phyloP scores from a whole-genome alignment of 2,329 filamentous ascomycete species.

The Epichloe hybrida region DNA sequence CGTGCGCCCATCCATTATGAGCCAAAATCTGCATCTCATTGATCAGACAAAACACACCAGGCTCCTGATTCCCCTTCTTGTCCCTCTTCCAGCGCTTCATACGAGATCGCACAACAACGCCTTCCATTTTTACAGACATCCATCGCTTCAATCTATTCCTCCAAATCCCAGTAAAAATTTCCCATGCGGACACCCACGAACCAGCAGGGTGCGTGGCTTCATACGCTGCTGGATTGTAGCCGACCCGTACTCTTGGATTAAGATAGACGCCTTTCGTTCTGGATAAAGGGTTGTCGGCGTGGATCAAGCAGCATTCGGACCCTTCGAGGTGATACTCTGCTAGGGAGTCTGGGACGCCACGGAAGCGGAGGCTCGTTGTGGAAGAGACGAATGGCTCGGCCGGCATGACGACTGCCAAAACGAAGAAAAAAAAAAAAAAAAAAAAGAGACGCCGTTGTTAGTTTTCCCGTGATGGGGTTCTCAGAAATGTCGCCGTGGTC shows the following conservation, averaged over 20 bases:
- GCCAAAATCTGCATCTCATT: conserved; percentile 49
- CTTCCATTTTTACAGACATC: conserved; percentile 16
- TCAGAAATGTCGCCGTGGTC: neutral
- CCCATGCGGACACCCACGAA: conserved; percentile 33
- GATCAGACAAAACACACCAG: conserved; percentile 39
- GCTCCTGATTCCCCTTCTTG: conserved; percentile 24
- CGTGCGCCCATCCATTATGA: conserved; percentile 45
- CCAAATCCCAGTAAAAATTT: conserved; percentile 44
- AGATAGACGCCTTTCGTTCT: conserved; percentile 44
- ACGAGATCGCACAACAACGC: conserved; percentile 24
- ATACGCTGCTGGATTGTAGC: conserved; percentile 44
- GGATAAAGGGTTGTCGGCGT: conserved; percentile 53
- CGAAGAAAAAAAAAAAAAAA: neutral
- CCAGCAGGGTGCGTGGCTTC: conserved; percentile 27
- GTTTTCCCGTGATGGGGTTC: neutral
- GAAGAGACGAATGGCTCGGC: conserved; percentile 39
- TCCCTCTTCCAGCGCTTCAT: conserved; percentile 25
- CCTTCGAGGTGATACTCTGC: conserved; percentile 52
- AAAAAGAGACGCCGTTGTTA: neutral
- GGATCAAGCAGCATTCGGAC: conserved; percentile 69
- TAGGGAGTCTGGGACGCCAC: conserved; percentile 49
- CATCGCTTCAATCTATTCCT: conserved; percentile 39
- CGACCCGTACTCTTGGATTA: conserved; percentile 57
- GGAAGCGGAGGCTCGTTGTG: conserved; percentile 38
- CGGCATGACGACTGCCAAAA: conserved; percentile 31